These are phyloP conservation scores for Laburnicola sp. DNA, from an alignment of 2,329 filamentous ascomycete genomes.

Conservation along the genomic window DNA sequence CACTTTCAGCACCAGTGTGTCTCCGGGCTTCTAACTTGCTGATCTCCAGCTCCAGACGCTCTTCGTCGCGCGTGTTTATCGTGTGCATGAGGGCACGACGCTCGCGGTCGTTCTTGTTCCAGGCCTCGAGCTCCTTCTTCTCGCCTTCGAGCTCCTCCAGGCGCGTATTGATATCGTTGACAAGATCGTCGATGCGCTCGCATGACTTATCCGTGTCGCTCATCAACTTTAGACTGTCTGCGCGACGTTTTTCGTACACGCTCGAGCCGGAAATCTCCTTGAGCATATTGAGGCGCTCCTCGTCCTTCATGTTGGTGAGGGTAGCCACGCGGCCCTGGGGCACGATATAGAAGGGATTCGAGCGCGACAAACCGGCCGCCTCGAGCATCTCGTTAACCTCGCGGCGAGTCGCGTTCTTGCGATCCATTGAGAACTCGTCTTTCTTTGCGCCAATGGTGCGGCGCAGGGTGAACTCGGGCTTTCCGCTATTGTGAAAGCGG, in stretches of 20 bases:
- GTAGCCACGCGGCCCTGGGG: slow-evolving; percentile 95
- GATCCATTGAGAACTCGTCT: slow-evolving; percentile 96
- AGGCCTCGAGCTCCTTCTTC: slow-evolving; percentile 91
- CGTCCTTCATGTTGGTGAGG: slow-evolving; percentile 98
- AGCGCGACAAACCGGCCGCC: slow-evolving; percentile 92
- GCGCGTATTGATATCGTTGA: slow-evolving; percentile 89
- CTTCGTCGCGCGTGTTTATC: slow-evolving; percentile 87
- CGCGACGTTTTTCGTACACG: slow-evolving; percentile 88
- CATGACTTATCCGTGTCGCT: slow-evolving; percentile 93
- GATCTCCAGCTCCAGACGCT: slow-evolving; percentile 73
- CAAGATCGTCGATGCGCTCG: slow-evolving; percentile 87
- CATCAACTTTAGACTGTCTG: slow-evolving; percentile 96
- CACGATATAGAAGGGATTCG: slow-evolving; percentile 98
- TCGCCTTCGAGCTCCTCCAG: slow-evolving; percentile 91
- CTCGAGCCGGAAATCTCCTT: slow-evolving; percentile 99
- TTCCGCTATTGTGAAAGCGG: slow-evolving; percentile 90
- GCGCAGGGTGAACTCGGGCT: slow-evolving; percentile 85
- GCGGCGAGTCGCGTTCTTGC: slow-evolving; percentile 91
- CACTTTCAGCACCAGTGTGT: slow-evolving; percentile 79
- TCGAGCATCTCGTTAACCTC: slow-evolving; percentile 96
- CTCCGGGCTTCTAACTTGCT: slow-evolving; percentile 81
- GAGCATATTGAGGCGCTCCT: slow-evolving; percentile 81
- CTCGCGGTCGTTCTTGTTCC: slow-evolving; percentile 93
- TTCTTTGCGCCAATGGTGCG: slow-evolving; percentile 97
- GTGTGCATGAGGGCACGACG: slow-evolving; percentile 91